phyloP scores from a whole-genome alignment of 2,329 filamentous ascomycete genomes.

The Trichoderma sp. region DNA sequence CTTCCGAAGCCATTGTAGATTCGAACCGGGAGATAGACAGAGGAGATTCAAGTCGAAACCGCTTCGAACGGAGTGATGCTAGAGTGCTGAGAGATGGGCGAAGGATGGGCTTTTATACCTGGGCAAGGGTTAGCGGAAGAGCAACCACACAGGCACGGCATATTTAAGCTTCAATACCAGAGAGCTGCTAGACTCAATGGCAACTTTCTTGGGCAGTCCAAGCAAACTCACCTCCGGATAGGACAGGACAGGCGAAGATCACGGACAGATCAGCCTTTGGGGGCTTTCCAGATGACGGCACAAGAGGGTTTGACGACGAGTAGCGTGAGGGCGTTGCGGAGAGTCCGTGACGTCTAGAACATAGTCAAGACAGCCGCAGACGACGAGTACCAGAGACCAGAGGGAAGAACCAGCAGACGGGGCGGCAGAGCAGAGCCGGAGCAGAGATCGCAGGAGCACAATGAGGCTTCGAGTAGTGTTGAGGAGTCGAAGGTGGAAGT shows the following conservation, averaged over 20 bases:
- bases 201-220: background rate
- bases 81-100: background rate
- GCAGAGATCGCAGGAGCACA: conserved; percentile 30
- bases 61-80: conserved; percentile 2
- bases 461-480: conserved; percentile 36
- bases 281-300: conserved; percentile 23
- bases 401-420: conserved; percentile 46
- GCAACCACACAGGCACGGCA: background rate
- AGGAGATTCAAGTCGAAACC: conserved; percentile 1
- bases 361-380: conserved; percentile 43
- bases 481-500: conserved; percentile 48
- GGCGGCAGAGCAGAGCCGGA: conserved; percentile 38
- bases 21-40: too few species aligned
- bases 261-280: background rate
- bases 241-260: background rate
- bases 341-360: conserved; percentile 43
- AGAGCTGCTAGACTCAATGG: too few species aligned
- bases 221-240: conserved; percentile 18
- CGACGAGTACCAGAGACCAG: conserved; percentile 46
- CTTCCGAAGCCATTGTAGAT: conserved; percentile 47
- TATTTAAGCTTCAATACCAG: too few species aligned
- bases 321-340: conserved; percentile 23
- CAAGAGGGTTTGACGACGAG: conserved; percentile 23
- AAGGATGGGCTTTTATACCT: too few species aligned
- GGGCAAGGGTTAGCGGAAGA: too few species aligned